phyloP scores from a whole-genome alignment of 306 rosid genomes.

The Hippophae gyantsensis region DNA sequence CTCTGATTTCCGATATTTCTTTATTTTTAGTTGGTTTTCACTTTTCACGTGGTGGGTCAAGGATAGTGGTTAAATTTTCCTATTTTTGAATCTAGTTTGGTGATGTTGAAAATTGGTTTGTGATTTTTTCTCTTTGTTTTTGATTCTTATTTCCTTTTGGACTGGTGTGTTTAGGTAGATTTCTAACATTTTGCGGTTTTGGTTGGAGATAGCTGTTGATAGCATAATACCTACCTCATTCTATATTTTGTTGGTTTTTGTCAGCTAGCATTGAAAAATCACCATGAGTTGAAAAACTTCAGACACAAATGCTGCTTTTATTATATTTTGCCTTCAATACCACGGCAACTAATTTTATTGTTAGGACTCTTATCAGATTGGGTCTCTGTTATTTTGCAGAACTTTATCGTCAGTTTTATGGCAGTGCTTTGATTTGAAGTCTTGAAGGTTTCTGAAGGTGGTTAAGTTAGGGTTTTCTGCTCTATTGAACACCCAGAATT shows the following conservation, averaged over 20 bases:
- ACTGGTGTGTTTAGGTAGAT: constrained; percentile 6
- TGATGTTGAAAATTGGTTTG: constrained; percentile 11
- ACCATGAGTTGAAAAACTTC: constrained; percentile 16
- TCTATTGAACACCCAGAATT: too few species aligned
- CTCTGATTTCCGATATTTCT: constrained; percentile 3
- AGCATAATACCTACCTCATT: constrained; percentile 12
- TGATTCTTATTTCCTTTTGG: neutral
- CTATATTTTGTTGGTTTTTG: constrained; percentile 21
- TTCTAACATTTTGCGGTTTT: neutral
- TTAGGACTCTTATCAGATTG: constrained; percentile 6
- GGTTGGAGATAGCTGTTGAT: constrained; percentile 1
- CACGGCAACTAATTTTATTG: neutral
- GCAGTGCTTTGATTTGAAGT: neutral
- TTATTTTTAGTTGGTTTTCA: constrained; percentile 15
- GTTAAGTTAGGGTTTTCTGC: constrained; percentile 27
- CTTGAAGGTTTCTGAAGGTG: neutral
- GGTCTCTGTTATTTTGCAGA: constrained; percentile 11
- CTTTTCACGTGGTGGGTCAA: constrained; percentile 27
- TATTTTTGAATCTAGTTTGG: constrained; percentile 11
- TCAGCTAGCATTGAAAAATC: constrained; percentile 29
- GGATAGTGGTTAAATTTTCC: constrained; percentile 8
- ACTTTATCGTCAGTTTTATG: neutral
- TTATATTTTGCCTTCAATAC: constrained; percentile 10
- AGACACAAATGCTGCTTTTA: constrained; percentile 25
- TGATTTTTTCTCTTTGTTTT: neutral